Evolutionary conservation across 495 filamentous ascomycete genomes (phyloP), one percentile per base, ranked within the genome.

Genomic region (Filosporella fistucella): DNA sequence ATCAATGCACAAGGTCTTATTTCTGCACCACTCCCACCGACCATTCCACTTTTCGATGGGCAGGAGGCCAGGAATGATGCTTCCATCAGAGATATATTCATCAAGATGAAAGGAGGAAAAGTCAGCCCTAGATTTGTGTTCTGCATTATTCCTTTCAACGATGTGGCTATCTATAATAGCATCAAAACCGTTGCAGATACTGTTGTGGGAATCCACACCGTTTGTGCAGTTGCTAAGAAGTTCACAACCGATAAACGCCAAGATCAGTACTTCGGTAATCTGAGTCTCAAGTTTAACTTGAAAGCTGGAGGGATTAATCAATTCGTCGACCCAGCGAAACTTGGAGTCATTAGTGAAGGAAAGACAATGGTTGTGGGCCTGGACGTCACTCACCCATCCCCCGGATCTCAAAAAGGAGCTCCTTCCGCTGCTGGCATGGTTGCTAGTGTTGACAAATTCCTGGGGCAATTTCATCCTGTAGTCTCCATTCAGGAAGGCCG

Each of bases 331-430:
- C 37, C 63, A 0, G 49, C 62, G 0, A 70, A 74, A n/a, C 64
- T 84, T 2, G 72, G 69, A 7, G 59, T 88, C n/a, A 59, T 93
- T 29, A 66, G 63, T 29, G 68, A 82, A 17, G 74, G 73, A 4
- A 78, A 77, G 44, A 90, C 86, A 0, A 95, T 96, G 86, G 68
- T 95, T 14, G 74, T 91, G 26, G 91, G 91, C 0, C 81, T 89
- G 34, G 91, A 96, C 56, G 89, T 95, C 2, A 93, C 89, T 0
- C 91, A 96, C 56, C 91, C 91, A 0, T 88, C 86, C 0, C 88
- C 89, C 8, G 76, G 86, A 0, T 77, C 76, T 13, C 47, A 69
- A 0, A 61, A 68, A 10, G 67, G 66, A 4, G 72, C 76, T 1
- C 89, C 88, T 4, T 88, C 82, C 55, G 77, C 93, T 45, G 87